Evolutionary conservation across 768 basidiomycete species (phyloP), one percentile per base, ranked within the genome.

Genomic region (Phaeotremella fagi): DNA sequence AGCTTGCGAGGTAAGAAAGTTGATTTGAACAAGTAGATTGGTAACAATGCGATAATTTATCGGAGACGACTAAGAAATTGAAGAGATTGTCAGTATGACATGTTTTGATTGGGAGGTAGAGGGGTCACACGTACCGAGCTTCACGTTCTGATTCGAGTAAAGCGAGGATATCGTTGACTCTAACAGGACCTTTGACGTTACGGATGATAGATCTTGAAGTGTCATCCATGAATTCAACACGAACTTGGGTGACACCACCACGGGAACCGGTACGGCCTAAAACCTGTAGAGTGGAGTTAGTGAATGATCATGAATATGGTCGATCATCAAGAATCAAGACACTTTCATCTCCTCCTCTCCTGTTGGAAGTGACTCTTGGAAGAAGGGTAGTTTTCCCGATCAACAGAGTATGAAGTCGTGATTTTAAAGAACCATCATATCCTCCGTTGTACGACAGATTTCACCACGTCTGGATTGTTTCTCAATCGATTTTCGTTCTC

Each of bases 151-250:
- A 87, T 81, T 99, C 95, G 73, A 98, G 80, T 63, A 99, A 80
- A 64, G 92, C 90, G 58, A 99, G 82, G 72, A 98, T 95, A 76
- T 99, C 95, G 77, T 91, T 83, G 78, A 90, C 87, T 60, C 89
- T 80, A 55, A 98, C 92, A 57, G 95, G 94, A 0, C 95, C 95
- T 78, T 98, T 98, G 64, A 98, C 94, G 79, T 99, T 99, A 55
- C 94, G 88, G 78, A 97, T 94, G 77, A 99, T 95, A 63, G 88
- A 86, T 69, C 94, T 87, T 62, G 85, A 83, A 50, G 88, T 83
- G 76, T 98, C 92, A 76, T 98, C 94, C 87, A 98, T 85, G 80
- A 99, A 95, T 75, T 98, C 95, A 64, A 99, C 95, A 64, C 94
- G 90, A 78, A 97, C 92, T 81, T 97, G 92, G 57, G 91, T 97